A percentile compares a stretch with the other conserved stretches of the same genome.
phyloP scores from a whole-genome alignment of 768 basidiomycete genomes.

The Phallus indusiatus region DNA sequence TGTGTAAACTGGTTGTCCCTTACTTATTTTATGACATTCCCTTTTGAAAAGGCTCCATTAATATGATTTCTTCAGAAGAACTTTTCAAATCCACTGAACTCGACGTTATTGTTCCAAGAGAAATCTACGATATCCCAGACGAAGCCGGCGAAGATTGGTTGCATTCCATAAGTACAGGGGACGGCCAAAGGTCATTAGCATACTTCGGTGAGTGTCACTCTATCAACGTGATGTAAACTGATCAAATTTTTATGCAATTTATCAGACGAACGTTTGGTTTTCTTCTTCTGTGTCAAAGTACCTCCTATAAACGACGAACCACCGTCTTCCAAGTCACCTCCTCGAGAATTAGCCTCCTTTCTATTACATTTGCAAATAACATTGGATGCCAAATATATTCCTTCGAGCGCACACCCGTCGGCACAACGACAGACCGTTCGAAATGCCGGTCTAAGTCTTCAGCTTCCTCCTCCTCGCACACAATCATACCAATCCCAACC shows the following conservation, averaged over 20 bases:
- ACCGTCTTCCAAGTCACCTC: constrained; percentile 24
- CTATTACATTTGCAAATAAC: constrained; percentile 66
- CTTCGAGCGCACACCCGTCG: constrained; percentile 22
- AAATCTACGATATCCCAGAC: constrained; percentile 39
- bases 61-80: constrained; percentile 40
- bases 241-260: constrained; percentile 39
- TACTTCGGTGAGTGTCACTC: constrained; percentile 56
- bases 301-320: constrained; percentile 21
- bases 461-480: constrained; percentile 47
- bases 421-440: constrained; percentile 28
- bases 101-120: constrained; percentile 55
- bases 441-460: constrained; percentile 19
- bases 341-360: constrained; percentile 41
- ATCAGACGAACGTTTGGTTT: constrained; percentile 24
- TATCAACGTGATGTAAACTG: constrained; percentile 38
- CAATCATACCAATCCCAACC: constrained; percentile 30
- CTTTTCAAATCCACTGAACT: constrained; percentile 51
- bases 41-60: background rate
- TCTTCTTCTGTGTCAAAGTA: constrained; percentile 23
- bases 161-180: constrained; percentile 26
- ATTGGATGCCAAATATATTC: constrained; percentile 74
- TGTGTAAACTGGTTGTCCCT: background rate
- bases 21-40: background rate
- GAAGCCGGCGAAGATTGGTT: constrained; percentile 46
- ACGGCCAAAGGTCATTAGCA: constrained; percentile 44